Base-by-base conservation (phyloP, 2,329 filamentous ascomycete species). In the Claviceps purpurea region DNA sequence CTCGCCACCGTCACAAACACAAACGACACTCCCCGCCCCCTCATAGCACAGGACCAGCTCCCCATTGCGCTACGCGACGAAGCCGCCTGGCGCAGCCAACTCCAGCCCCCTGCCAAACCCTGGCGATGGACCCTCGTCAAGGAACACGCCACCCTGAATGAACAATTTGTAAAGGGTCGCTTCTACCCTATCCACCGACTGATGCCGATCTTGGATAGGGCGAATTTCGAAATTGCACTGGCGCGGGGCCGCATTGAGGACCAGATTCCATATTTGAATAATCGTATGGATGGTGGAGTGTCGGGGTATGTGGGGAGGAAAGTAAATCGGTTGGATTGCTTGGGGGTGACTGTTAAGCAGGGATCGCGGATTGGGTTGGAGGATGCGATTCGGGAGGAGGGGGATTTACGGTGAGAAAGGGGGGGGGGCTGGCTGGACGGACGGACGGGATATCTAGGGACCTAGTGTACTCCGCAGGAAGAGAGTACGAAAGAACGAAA, bases 101-200 rank as follows among this genome's bases (percentile, higher is more conserved):
- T 63, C 50, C 64, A 54, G 49, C 64, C 62, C 49, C 64, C 62
- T 46, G 60, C 50, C 22, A 57, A 60, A 52, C 68, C 57, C 59
- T 72, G 56, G 68, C 68, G 58, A 60, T 70, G 67, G 60, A 60
- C 62, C 3, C 60, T 76, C 43, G 65, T 72, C 30, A 67, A 67
- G 55, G 73, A 75, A 54, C 72, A 73, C 56, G 63, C 66, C n/a
- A 65, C 70, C 45, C 60, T 77, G 20, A 69, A 73, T 55, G 76
- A 79, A 58, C 60, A 61, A 14, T 67, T 68, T 22, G 68, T 81
- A 49, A 68, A 70, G 53, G 78, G 78, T 49, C 69, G 78, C n/a
- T 80, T 80, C 64, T 81, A 81, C 64, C 73, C 77, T 16, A 75
- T 74, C n/a, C 65, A 72, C 53, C 68, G 71, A 53, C 67, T 81